phyloP scores from a whole-genome alignment of 2,329 filamentous ascomycete genomes.

The Trichoderma koningiopsis region DNA sequence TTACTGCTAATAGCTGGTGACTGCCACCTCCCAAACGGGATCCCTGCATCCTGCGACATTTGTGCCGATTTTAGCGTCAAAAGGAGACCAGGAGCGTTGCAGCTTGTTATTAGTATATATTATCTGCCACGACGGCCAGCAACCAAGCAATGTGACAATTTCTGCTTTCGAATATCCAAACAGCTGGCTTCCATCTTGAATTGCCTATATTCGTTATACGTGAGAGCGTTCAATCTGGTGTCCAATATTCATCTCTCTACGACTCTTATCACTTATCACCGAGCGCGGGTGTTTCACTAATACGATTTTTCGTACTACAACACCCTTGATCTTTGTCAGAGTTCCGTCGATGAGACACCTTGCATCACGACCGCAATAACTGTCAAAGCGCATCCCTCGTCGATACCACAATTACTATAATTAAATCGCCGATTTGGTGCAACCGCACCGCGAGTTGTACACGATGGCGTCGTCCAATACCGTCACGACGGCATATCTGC shows the following conservation, averaged over 20 bases:
- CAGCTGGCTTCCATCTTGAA: neutral
- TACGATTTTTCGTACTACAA: neutral
- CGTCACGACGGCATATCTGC: constrained; percentile 62
- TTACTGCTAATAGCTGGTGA: neutral
- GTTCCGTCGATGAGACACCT: neutral
- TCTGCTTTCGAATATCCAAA: neutral
- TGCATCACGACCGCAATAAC: neutral
- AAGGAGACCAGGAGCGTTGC: neutral
- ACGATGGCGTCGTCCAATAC: constrained; percentile 37
- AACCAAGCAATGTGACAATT: neutral
- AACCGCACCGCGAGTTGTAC: constrained; percentile 15
- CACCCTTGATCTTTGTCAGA: neutral
- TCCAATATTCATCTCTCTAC: neutral
- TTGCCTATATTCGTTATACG: neutral
- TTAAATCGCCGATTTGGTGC: constrained; percentile 2
- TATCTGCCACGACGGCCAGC: neutral
- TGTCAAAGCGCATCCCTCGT: neutral
- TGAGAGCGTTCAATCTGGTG: neutral
- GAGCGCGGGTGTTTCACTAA: neutral
- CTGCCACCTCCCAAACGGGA: constrained; percentile 6
- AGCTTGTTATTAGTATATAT: constrained; percentile 13
- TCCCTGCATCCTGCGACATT: constrained; percentile 33
- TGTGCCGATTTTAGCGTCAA: constrained; percentile 40
- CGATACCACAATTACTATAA: neutral
- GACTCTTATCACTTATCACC: neutral